phyloP scores from a whole-genome alignment of 2,329 filamentous ascomycete genomes.

The Microsporum audouinii region DNA sequence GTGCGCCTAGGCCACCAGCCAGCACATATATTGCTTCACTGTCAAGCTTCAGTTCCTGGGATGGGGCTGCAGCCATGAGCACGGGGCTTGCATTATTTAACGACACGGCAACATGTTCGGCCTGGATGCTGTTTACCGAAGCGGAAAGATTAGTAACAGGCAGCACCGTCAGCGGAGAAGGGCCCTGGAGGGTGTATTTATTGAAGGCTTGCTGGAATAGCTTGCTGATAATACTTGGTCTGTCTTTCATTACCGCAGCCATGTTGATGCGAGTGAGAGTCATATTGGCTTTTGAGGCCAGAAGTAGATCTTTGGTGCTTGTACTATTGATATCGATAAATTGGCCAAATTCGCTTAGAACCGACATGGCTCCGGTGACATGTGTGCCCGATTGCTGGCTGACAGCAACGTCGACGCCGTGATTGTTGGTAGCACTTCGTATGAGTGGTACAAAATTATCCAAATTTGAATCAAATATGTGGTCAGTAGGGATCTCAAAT shows the following conservation, averaged over 20 bases:
- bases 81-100: no score
- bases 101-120: neutral
- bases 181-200: no score
- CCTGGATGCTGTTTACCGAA: slow-evolving; percentile 5
- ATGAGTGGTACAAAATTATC: neutral
- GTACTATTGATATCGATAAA: neutral
- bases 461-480: slow-evolving; percentile 8
- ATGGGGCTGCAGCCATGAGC: no score
- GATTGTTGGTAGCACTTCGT: slow-evolving; percentile 1
- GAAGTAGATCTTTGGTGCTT: neutral
- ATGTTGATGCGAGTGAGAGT: neutral
- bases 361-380: no score
- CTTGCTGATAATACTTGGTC: slow-evolving; percentile 6
- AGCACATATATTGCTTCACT: slow-evolving; percentile 2
- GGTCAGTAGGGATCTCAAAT: slow-evolving; percentile 10
- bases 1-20: slow-evolving; percentile 6
- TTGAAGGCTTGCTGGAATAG: slow-evolving; percentile 3
- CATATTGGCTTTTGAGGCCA: neutral
- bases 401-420: slow-evolving; percentile 9
- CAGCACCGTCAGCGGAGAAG: no score
- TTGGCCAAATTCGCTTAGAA: neutral
- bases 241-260: slow-evolving; percentile 10
- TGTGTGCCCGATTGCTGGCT: no score
- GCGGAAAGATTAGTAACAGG: slow-evolving; percentile 1
- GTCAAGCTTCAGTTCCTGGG: neutral